These are phyloP conservation scores for Capsicum rhomboideum DNA, from an alignment of 257 asterid species.

Conservation along the genomic window DNA sequence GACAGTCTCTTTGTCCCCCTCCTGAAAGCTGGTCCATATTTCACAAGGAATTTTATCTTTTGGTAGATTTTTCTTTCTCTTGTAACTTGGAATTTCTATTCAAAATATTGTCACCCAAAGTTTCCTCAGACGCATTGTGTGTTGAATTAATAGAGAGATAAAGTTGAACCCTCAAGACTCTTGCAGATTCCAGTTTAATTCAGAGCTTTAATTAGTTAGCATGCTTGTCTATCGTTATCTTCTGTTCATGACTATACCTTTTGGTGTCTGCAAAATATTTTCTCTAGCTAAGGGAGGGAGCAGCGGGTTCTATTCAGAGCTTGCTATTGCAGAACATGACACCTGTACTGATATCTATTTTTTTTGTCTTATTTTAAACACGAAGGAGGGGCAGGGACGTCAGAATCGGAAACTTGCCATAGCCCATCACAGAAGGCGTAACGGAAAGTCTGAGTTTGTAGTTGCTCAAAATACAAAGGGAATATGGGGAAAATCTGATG, in stretches of 20 bases:
- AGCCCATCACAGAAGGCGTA: slow-evolving; percentile 57
- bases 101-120: background rate
- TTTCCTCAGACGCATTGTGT: background rate
- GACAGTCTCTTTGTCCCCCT: background rate
- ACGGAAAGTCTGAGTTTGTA: slow-evolving; percentile 74
- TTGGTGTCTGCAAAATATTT: background rate
- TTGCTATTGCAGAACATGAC: background rate
- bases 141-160: background rate
- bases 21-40: background rate
- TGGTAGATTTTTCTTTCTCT: background rate
- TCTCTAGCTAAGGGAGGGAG: background rate
- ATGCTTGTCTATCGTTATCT: background rate
- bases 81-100: background rate
- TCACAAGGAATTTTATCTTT: background rate
- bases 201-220: background rate
- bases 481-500: slow-evolving; percentile 33
- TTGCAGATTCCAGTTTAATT: background rate
- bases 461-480: slow-evolving; percentile 61
- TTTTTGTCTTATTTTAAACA: background rate
- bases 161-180: background rate
- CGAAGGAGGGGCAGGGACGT: slow-evolving; percentile 89
- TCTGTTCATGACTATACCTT: background rate
- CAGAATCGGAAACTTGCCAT: slow-evolving; percentile 84
- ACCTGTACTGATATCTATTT: background rate
- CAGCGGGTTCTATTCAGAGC: background rate